A percentile compares a stretch with the other conserved stretches of the same genome.
These are phyloP conservation scores for Cinchona pubescens DNA, from an alignment of 257 asterid genomes.

Conservation along the genomic window DNA sequence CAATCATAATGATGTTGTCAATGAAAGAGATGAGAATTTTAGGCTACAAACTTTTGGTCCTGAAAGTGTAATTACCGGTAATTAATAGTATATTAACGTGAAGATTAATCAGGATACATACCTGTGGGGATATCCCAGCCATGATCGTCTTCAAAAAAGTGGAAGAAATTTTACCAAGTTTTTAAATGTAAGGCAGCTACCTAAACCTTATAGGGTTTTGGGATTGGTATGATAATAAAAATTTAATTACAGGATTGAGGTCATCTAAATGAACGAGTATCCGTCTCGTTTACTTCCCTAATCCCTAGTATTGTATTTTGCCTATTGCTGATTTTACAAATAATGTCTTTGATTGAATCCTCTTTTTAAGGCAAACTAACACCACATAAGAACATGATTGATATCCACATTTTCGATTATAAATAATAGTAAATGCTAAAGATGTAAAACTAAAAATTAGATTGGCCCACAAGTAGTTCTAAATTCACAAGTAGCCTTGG, in stretches of 20 bases:
- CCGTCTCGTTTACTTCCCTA: neutral
- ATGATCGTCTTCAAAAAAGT: conserved; percentile 65
- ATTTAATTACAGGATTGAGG: too few species aligned
- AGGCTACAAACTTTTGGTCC: conserved; percentile 36
- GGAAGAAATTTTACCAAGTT: neutral
- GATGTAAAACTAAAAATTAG: neutral
- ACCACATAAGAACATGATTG: neutral
- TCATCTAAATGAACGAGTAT: too few species aligned
- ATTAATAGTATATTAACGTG: neutral
- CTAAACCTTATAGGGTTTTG: too few species aligned
- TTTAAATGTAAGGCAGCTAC: neutral
- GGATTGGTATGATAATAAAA: too few species aligned
- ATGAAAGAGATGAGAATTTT: conserved; percentile 39
- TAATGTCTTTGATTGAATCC: neutral
- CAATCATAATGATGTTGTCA: conserved; percentile 37
- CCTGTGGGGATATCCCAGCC: conserved; percentile 91
- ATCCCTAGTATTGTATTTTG: too few species aligned
- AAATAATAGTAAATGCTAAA: too few species aligned
- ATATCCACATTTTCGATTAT: neutral
- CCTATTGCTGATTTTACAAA: neutral
- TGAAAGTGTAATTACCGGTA: conserved; percentile 7
- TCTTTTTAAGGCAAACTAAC: too few species aligned
- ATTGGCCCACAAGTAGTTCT: neutral
- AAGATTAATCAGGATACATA: conserved; percentile 65
- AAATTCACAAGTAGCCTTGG: too few species aligned